Conservation (phyloP, 352 stramenopile genomes). For the Discostella stelligera region DNA sequence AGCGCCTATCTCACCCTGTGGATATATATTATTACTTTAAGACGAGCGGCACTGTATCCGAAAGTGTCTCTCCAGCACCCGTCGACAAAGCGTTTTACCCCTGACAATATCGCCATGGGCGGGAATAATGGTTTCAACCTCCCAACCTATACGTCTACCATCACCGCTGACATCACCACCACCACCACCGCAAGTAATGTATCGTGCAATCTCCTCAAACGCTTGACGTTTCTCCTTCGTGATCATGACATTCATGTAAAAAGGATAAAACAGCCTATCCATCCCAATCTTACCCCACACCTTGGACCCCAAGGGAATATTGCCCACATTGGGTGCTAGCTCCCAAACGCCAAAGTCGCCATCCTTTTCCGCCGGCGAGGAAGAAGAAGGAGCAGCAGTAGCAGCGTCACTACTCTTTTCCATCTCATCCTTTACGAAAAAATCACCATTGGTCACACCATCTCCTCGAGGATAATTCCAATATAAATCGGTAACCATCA, state of each 20-base stretch:
- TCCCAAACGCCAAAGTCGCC: conserved; percentile 66
- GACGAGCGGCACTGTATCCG: conserved; percentile 28
- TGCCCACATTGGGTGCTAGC: conserved; percentile 61
- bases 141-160: conserved; percentile 52
- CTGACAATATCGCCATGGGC: conserved; percentile 80
- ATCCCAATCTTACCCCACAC: conserved; percentile 76
- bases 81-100: conserved; percentile 55
- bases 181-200: conserved; percentile 38
- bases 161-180: conserved; percentile 7
- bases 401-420: background rate
- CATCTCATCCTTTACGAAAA: conserved; percentile 27
- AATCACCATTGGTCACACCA: conserved; percentile 66
- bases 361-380: background rate
- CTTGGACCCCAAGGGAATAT: conserved; percentile 62
- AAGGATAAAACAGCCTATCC: conserved; percentile 78
- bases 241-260: conserved; percentile 83
- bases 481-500: conserved; percentile 79
- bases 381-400: background rate
- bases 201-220: conserved; percentile 54
- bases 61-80: conserved; percentile 72
- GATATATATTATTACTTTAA: background rate
- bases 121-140: conserved; percentile 73
- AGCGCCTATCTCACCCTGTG: no score
- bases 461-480: conserved; percentile 81
- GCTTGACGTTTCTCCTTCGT: conserved; percentile 51